phyloP scores from a whole-genome alignment of 768 basidiomycete species.

The Pulveroboletus frians region DNA sequence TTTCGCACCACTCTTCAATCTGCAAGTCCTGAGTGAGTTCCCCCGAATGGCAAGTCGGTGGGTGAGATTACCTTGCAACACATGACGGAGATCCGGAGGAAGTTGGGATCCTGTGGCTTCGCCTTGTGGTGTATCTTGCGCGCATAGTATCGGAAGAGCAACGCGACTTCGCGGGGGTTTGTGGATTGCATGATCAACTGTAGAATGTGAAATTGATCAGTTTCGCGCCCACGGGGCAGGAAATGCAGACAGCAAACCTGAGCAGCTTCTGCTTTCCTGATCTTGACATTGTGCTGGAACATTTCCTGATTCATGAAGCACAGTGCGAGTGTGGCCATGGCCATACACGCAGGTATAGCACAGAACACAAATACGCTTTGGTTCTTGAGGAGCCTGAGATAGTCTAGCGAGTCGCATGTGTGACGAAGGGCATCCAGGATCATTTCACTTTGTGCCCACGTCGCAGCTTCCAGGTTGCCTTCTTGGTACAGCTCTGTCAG shows the following conservation, averaged over 20 bases:
- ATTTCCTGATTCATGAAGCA: constrained; percentile 92
- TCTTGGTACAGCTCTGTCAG: constrained; percentile 63
- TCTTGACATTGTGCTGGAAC: constrained; percentile 88
- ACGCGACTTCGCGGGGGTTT: constrained; percentile 86
- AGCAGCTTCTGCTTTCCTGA: constrained; percentile 88
- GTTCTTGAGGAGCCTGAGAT: constrained; percentile 78
- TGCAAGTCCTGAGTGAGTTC: constrained; percentile 24
- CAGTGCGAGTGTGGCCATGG: constrained; percentile 85
- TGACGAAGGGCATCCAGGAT: constrained; percentile 83
- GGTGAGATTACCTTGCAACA: constrained; percentile 64
- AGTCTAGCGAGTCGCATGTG: constrained; percentile 81
- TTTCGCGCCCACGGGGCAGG: neutral
- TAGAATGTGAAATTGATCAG: neutral
- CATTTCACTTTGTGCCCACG: constrained; percentile 86
- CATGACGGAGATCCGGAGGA: constrained; percentile 73
- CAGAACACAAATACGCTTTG: constrained; percentile 96
- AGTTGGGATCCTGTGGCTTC: constrained; percentile 78
- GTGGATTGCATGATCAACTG: constrained; percentile 91
- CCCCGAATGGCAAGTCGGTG: neutral
- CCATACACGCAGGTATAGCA: constrained; percentile 92
- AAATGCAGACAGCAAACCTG: constrained; percentile 41
- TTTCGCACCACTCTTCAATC: constrained; percentile 95
- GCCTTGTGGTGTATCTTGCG: constrained; percentile 81
- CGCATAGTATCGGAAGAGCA: constrained; percentile 79
- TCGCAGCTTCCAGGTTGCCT: constrained; percentile 56